These are phyloP conservation scores for Coniochaeta sp. DNA, from an alignment of 2,329 filamentous ascomycete genomes.

Conservation along the genomic window DNA sequence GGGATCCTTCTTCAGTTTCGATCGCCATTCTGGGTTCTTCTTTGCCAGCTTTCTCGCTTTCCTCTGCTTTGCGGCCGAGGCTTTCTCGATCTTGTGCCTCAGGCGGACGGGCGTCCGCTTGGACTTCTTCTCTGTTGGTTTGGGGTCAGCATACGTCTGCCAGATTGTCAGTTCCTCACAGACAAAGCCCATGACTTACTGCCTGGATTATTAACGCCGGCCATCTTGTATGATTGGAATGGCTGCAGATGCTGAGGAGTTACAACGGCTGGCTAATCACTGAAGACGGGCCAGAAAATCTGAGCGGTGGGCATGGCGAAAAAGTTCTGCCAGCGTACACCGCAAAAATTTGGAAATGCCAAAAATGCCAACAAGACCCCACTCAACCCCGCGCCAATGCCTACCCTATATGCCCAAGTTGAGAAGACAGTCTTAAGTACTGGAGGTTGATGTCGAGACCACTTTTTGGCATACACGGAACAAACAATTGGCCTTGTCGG, in stretches of 20 bases:
- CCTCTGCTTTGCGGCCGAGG: conserved; percentile 79
- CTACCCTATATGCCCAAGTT: neutral
- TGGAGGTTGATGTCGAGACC: neutral
- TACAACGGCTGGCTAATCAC: neutral
- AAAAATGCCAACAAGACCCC: too few species aligned
- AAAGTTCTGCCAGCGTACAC: neutral
- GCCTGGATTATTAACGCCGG: neutral
- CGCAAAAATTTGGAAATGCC: neutral
- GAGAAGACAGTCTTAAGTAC: neutral
- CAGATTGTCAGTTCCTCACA: neutral
- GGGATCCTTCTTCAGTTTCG: conserved; percentile 92
- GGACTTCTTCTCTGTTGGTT: conserved; percentile 71
- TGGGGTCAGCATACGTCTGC: conserved; percentile 2
- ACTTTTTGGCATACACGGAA: neutral
- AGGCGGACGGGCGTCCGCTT: conserved; percentile 87
- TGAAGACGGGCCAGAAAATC: neutral
- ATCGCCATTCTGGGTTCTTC: conserved; percentile 96
- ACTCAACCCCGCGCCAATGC: neutral
- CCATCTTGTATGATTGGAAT: neutral
- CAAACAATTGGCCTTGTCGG: neutral
- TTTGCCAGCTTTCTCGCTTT: conserved; percentile 86
- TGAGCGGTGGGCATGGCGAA: neutral
- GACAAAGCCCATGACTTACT: neutral
- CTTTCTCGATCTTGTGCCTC: conserved; percentile 93
- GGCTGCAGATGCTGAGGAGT: neutral